phyloP scores from a whole-genome alignment of 768 basidiomycete species.

The Xerocomellus amylosporus region DNA sequence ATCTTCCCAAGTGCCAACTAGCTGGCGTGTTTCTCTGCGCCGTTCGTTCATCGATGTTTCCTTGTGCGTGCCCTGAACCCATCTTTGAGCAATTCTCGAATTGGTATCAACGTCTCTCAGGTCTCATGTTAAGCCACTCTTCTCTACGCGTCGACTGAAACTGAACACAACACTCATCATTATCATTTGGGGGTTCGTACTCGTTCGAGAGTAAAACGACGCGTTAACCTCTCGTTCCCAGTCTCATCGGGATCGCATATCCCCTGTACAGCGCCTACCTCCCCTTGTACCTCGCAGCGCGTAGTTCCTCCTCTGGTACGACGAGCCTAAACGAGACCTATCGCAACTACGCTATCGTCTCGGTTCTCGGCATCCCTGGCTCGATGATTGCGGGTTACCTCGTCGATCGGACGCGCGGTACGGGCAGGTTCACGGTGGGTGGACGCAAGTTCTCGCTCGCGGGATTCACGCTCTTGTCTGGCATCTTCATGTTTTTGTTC shows the following conservation, averaged over 20 bases:
- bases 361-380: constrained; percentile 45
- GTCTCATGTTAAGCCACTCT: constrained; percentile 48
- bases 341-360: constrained; percentile 50
- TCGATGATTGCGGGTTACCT: constrained; percentile 45
- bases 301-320: constrained; percentile 25
- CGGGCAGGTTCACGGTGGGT: constrained; percentile 35
- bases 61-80: constrained; percentile 30
- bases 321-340: constrained; percentile 35
- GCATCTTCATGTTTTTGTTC: constrained; percentile 50
- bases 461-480: constrained; percentile 42
- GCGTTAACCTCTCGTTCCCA: constrained; percentile 15
- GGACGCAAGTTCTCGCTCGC: constrained; percentile 50
- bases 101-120: constrained; percentile 19
- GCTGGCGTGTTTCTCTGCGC: constrained; percentile 28
- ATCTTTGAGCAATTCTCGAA: not conserved
- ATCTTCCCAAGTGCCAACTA: constrained; percentile 8
- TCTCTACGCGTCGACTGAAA: constrained; percentile 42
- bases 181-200: constrained; percentile 48
- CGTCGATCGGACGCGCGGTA: constrained; percentile 42
- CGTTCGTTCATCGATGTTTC: constrained; percentile 39
- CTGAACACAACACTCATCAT: constrained; percentile 49
- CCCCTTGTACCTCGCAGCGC: constrained; percentile 44
- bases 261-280: constrained; percentile 54
- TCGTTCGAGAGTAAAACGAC: not conserved
- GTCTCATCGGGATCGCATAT: constrained; percentile 50